These are phyloP conservation scores for Vinca minor DNA, from an alignment of 257 asterid genomes.

Conservation along the genomic window DNA sequence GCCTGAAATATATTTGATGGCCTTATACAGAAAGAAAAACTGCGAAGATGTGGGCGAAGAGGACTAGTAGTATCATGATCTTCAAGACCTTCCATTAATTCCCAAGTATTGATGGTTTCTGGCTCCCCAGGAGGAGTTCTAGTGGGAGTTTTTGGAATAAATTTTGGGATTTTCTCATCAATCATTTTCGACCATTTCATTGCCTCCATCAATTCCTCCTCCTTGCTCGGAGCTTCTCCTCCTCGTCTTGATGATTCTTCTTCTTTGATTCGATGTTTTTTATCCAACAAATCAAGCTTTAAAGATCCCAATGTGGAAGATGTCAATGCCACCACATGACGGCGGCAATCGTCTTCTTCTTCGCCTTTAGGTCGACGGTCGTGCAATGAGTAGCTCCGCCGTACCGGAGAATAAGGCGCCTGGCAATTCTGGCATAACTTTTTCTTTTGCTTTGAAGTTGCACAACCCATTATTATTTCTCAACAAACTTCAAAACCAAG, in stretches of 20 bases:
- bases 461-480: slow-evolving; percentile 62
- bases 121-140: slow-evolving; percentile 83
- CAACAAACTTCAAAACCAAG: neutral
- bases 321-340: slow-evolving; percentile 65
- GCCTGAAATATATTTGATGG: slow-evolving; percentile 14
- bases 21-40: slow-evolving; percentile 59
- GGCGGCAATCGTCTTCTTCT: slow-evolving; percentile 35
- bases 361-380: slow-evolving; percentile 33
- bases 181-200: slow-evolving; percentile 77
- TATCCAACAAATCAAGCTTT: slow-evolving; percentile 50
- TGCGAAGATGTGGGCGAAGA: slow-evolving; percentile 44
- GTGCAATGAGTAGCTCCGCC: slow-evolving; percentile 72
- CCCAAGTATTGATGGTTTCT: slow-evolving; percentile 81
- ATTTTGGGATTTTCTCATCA: slow-evolving; percentile 60
- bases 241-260: too few relatives aligned
- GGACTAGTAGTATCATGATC: slow-evolving; percentile 67
- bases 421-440: slow-evolving; percentile 62
- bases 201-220: slow-evolving; percentile 76
- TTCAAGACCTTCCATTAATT: slow-evolving; percentile 85
- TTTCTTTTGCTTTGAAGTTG: slow-evolving; percentile 42
- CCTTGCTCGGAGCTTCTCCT: slow-evolving; percentile 29
- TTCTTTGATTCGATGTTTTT: slow-evolving; percentile 9
- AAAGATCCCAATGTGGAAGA: slow-evolving; percentile 82
- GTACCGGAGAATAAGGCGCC: slow-evolving; percentile 46
- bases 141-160: slow-evolving; percentile 50